Percentiles rank a stretch among this genome's conserved stretches.
phyloP scores from a whole-genome alignment of 2,329 filamentous ascomycete species.

The Colletotrichum gigasporum region DNA sequence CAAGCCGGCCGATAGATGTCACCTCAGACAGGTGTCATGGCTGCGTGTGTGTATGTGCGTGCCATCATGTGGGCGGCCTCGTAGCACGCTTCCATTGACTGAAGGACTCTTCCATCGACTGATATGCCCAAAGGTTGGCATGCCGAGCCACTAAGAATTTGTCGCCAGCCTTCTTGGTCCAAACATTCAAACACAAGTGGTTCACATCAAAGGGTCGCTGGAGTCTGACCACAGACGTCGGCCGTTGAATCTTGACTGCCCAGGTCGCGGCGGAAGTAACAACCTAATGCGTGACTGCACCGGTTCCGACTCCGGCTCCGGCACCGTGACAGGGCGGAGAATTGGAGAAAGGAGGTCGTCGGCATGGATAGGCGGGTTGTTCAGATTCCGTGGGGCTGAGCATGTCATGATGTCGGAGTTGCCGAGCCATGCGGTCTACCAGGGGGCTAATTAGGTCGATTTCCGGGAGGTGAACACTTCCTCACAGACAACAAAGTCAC shows the following conservation, averaged over 20 bases:
- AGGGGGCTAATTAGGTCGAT: not conserved
- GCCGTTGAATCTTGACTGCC: not conserved
- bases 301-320: slow-evolving; percentile 21
- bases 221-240: slow-evolving; percentile 3
- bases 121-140: not conserved
- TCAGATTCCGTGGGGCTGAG: not conserved
- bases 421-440: not conserved
- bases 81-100: not conserved
- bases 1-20: slow-evolving; percentile 12
- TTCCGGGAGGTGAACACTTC: not conserved
- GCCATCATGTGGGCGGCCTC: not conserved
- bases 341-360: not conserved
- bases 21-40: slow-evolving; percentile 24
- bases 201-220: not conserved
- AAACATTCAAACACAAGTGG: not conserved
- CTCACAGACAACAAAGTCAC: not conserved
- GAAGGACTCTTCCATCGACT: not conserved
- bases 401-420: not conserved
- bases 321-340: no score
- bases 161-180: not conserved
- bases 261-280: not conserved
- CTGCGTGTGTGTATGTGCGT: not conserved
- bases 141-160: not conserved
- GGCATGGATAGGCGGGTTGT: not conserved
- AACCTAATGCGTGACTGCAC: not conserved